A percentile compares a stretch with the other conserved stretches of the same genome.
phyloP scores from a whole-genome alignment of 164 flowering plant genomes.

The Vitis vinifera region DNA sequence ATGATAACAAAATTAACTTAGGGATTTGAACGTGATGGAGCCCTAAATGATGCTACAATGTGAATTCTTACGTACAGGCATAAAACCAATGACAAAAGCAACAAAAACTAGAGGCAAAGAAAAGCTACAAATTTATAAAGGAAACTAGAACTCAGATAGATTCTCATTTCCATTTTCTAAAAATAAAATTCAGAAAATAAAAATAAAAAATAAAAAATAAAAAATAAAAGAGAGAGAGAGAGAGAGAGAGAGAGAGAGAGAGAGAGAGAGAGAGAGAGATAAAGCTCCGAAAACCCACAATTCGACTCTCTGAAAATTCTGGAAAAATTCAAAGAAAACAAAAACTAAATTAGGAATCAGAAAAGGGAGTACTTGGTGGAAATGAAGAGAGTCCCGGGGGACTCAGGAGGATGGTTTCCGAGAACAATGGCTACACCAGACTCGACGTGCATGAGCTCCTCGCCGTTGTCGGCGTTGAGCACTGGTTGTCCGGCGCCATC shows the following conservation, averaged over 20 bases:
- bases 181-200: too few relatives aligned
- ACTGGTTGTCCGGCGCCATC: constrained; percentile 61
- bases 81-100: background rate
- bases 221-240: background rate
- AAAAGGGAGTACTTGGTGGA: constrained; percentile 53
- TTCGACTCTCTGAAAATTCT: too few relatives aligned
- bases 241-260: background rate
- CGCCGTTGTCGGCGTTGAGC: constrained; percentile 61
- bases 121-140: background rate
- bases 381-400: constrained; percentile 87
- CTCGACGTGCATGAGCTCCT: constrained; percentile 75
- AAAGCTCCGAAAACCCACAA: too few relatives aligned
- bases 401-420: constrained; percentile 56
- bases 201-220: too few relatives aligned
- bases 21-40: too few relatives aligned
- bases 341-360: background rate
- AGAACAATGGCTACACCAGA: constrained; percentile 64
- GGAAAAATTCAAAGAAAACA: too few relatives aligned
- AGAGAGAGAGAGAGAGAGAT: background rate
- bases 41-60: too few relatives aligned
- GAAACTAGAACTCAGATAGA: background rate
- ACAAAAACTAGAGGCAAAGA: background rate
- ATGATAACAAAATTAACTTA: too few relatives aligned
- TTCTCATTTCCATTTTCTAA: background rate
- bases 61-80: too few relatives aligned